phyloP scores from a whole-genome alignment of 306 rosid species.

The Castanopsis chinensis region DNA sequence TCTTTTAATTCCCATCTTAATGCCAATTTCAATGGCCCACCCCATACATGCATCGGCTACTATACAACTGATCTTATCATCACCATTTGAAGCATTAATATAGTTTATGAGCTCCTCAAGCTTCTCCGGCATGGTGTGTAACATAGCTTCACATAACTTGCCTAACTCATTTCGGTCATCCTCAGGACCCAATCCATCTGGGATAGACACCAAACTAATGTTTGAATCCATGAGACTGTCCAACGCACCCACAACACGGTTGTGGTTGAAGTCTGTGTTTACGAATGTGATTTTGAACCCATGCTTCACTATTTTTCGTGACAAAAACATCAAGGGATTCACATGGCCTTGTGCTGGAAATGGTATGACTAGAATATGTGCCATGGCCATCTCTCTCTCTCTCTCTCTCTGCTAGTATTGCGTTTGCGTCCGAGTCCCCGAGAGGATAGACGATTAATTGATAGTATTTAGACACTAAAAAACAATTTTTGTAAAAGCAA shows the following conservation, averaged over 20 bases:
- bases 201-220: slow-evolving; percentile 19
- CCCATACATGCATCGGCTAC: slow-evolving; percentile 24
- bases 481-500: too few relatives aligned
- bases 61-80: slow-evolving; percentile 23
- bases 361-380: slow-evolving; percentile 39
- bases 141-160: not conserved
- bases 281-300: slow-evolving; percentile 54
- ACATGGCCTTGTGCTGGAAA: slow-evolving; percentile 47
- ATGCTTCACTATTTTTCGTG: slow-evolving; percentile 17
- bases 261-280: slow-evolving; percentile 35
- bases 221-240: not conserved
- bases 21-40: slow-evolving; percentile 38
- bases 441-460: not conserved
- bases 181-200: slow-evolving; percentile 36
- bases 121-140: slow-evolving; percentile 26
- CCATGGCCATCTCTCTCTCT: slow-evolving; percentile 22
- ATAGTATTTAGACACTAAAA: too few relatives aligned
- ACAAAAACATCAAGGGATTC: slow-evolving; percentile 37
- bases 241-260: slow-evolving; percentile 5
- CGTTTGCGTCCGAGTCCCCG: too few relatives aligned
- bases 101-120: slow-evolving; percentile 42
- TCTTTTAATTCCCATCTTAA: slow-evolving; percentile 28
- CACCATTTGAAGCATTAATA: slow-evolving; percentile 14
- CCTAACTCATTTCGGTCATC: slow-evolving; percentile 32
- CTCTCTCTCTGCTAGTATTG: not conserved